These are phyloP conservation scores for Fusarium sororula DNA, from an alignment of 2,329 filamentous ascomycete species.

Conservation along the genomic window DNA sequence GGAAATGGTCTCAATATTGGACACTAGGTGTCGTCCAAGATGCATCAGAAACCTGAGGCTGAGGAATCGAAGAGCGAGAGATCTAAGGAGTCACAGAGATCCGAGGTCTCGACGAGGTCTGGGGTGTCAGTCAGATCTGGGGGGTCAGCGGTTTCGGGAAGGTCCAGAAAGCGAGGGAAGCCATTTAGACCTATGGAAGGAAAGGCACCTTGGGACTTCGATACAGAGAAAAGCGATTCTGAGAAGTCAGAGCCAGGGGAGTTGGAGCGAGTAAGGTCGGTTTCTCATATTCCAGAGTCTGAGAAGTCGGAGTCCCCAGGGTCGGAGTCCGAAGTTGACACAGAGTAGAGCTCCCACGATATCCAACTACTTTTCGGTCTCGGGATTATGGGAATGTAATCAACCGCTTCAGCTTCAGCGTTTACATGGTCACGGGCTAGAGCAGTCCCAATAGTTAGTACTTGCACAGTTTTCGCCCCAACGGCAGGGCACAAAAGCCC, in stretches of 20 bases:
- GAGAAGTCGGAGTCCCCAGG: not conserved
- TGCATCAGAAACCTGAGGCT: not conserved
- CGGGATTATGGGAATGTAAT: not conserved
- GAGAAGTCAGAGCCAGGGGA: not conserved
- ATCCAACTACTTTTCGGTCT: not conserved
- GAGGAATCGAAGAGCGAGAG: not conserved
- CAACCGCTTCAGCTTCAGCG: not conserved
- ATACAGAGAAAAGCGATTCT: not conserved
- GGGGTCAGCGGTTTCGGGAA: not conserved
- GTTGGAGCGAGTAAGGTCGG: not conserved
- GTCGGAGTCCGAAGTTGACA: slow-evolving; percentile 6
- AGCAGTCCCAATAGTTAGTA: not conserved
- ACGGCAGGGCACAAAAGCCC: not conserved
- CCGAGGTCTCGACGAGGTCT: not conserved
- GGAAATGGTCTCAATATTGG: slow-evolving; percentile 37
- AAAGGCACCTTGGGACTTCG: no score
- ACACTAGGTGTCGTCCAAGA: slow-evolving; percentile 25
- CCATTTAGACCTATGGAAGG: no score
- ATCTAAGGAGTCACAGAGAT: not conserved
- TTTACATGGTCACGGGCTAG: not conserved
- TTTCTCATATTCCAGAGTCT: not conserved
- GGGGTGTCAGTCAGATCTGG: not conserved
- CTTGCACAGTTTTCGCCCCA: not conserved
- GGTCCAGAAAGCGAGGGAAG: not conserved
- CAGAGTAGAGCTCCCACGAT: not conserved